Base-by-base conservation (phyloP, 2,329 filamentous ascomycete genomes). In the Cordyceps sp. region DNA sequence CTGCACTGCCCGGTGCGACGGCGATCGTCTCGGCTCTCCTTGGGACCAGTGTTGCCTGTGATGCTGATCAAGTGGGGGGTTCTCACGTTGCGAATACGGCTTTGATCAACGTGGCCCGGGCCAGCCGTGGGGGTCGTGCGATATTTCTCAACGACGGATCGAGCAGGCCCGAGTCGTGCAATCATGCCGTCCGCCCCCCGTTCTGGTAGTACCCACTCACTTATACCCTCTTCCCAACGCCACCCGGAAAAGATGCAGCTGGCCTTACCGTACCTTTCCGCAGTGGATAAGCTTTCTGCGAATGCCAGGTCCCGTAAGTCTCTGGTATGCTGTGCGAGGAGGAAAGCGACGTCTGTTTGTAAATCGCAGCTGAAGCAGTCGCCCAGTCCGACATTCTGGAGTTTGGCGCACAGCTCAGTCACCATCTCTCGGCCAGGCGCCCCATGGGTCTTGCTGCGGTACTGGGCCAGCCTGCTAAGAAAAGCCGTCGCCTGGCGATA, bases 241-340 rank as follows among this genome's bases (percentile, higher is more conserved):
- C 53, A 58, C 6, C 54, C 53, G 3, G 50, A 47, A 31, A 55
- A 56, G 5, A 51, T 42, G 9, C 37, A 42, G 17, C 36, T 43
- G 6, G 36, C 25, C 13, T 30, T 32, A 14, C 33, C 33, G 16
- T 36, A 37, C 12, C 32, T 31, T 16, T 37, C 34, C 6, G 27
- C 25, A 8, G 27, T 34, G 16, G 41, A 34, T 18, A 68, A 48
- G 20, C 48, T 55, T 39, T 72, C 68, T 4, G 66, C 67, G 41
- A 65, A 69, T 9, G 59, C 61, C 26, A 71, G 55, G 39, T 72
- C 66, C 18, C 61, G 52, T 6, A 71, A 48, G 39, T 68, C 61
- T 33, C 61, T 62, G 12, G 64, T 70, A 33, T 59, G 55, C 36
- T 66, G 61, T 1, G 67, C 66, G 19, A 70, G 46, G 20, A 60